Evolutionary conservation across 1,139 yeast species (phyloP).

Genomic region (Yamadazyma epiphylla): DNA sequence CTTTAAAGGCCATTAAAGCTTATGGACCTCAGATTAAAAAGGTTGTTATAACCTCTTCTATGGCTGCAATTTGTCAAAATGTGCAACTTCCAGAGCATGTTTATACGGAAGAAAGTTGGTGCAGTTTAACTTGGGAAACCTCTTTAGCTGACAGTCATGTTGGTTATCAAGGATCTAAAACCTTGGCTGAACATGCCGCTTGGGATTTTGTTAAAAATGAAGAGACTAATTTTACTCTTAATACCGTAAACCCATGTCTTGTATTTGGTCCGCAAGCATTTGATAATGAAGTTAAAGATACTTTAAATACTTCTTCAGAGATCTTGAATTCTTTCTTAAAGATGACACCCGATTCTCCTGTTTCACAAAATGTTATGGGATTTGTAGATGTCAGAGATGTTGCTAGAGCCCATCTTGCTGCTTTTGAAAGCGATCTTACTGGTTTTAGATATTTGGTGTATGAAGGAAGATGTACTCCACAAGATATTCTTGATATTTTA

Average conservation of each 20-base stretch:
- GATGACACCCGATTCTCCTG: constrained; percentile 6
- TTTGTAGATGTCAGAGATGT: constrained; percentile 48
- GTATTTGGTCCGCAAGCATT: constrained; percentile 41
- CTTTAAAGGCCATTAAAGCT: constrained; percentile 18
- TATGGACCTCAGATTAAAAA: constrained; percentile 21
- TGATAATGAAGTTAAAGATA: constrained; percentile 21
- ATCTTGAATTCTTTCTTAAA: constrained; percentile 16
- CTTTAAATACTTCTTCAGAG: constrained; percentile 39
- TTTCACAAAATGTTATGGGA: constrained; percentile 9
- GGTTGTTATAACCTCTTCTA: constrained; percentile 27
- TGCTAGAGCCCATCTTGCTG: constrained; percentile 46
- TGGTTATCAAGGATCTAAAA: constrained; percentile 33
- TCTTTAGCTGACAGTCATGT: constrained; percentile 16
- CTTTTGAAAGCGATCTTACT: constrained; percentile 25
- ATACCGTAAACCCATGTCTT: constrained; percentile 38
- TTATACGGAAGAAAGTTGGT: constrained; percentile 36
- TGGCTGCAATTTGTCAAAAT: constrained; percentile 13
- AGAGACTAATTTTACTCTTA: constrained; percentile 22
- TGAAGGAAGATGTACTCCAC: constrained; percentile 30
- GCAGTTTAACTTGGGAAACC: constrained; percentile 31
- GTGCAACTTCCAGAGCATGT: constrained; percentile 1
- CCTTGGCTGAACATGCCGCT: constrained; percentile 39
- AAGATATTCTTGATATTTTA: constrained; percentile 28
- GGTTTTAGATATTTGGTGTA: constrained; percentile 37
- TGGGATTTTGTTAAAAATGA: constrained; percentile 45